These are phyloP conservation scores for Aspergillus sp. DNA, from an alignment of 2,329 filamentous ascomycete genomes.

Conservation along the genomic window DNA sequence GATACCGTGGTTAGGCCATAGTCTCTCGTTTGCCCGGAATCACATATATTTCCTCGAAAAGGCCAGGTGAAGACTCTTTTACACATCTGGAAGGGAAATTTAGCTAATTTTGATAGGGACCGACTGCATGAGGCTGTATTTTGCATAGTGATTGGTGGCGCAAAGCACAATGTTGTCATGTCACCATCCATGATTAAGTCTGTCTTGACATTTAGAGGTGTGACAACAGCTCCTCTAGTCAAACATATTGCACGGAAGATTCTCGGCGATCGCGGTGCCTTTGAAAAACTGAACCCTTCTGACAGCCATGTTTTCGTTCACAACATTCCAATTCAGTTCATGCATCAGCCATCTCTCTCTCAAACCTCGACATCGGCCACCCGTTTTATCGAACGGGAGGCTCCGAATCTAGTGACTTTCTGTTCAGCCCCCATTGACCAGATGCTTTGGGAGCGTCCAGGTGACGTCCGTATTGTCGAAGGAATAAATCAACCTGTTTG, in stretches of 20 bases:
- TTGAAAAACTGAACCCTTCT: constrained; percentile 34
- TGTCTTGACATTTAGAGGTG: constrained; percentile 35
- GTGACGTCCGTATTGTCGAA: constrained; percentile 45
- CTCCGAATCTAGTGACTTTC: constrained; percentile 61
- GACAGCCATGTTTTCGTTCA: constrained; percentile 41
- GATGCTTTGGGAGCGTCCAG: constrained; percentile 60
- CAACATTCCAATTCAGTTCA: constrained; percentile 40
- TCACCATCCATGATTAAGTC: constrained; percentile 48
- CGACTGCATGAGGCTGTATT: constrained; percentile 45
- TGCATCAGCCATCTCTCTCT: constrained; percentile 48
- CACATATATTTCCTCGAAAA: constrained; percentile 46
- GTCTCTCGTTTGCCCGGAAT: constrained; percentile 48
- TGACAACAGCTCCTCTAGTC: constrained; percentile 30
- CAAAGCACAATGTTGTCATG: constrained; percentile 52
- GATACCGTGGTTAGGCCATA: constrained; percentile 59
- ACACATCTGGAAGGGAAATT: not conserved
- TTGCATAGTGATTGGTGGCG: constrained; percentile 50
- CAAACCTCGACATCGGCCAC: constrained; percentile 41
- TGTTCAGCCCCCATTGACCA: constrained; percentile 61
- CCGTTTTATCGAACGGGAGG: constrained; percentile 43
- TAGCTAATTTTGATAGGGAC: constrained; percentile 25
- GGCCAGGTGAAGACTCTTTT: constrained; percentile 35
- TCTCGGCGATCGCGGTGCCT: constrained; percentile 43
- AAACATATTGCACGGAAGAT: constrained; percentile 41
- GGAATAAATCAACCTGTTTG: constrained; percentile 43